phyloP scores from a whole-genome alignment of 148 eudicot genomes.

The Chenopodium album region DNA sequence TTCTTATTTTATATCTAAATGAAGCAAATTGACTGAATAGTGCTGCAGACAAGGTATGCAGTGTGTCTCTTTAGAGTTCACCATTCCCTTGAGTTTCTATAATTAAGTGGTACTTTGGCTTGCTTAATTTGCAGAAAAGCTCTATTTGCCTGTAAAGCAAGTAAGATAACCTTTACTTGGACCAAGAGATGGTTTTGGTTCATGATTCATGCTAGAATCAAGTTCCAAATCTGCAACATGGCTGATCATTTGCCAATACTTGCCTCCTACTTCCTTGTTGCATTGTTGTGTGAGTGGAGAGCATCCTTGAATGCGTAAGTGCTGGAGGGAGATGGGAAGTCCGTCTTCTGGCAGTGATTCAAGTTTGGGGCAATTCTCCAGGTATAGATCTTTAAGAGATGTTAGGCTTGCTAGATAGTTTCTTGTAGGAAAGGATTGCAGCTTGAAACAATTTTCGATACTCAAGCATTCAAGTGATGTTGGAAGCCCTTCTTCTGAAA shows the following conservation, averaged over 20 bases:
- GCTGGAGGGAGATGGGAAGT: conserved; percentile 24
- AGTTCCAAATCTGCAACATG: conserved; percentile 29
- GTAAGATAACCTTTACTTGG: neutral
- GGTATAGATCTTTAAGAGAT: conserved; percentile 27
- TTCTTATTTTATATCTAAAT: too few species aligned
- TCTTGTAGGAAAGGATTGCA: conserved; percentile 22
- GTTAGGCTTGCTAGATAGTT: conserved; percentile 21
- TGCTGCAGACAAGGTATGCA: neutral
- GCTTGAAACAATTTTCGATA: conserved; percentile 23
- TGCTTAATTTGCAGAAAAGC: neutral
- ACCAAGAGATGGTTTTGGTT: neutral
- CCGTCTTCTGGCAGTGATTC: conserved; percentile 32
- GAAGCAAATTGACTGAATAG: neutral
- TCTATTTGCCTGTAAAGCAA: neutral
- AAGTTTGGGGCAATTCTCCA: conserved; percentile 25
- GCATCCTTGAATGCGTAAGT: conserved; percentile 31
- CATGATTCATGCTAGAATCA: neutral
- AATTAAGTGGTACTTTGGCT: neutral
- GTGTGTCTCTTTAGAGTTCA: neutral
- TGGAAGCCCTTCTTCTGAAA: conserved; percentile 25
- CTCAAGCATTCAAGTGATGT: conserved; percentile 25
- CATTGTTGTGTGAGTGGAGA: conserved; percentile 20
- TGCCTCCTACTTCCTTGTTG: conserved; percentile 18
- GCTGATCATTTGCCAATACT: conserved; percentile 29
- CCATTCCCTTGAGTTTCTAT: neutral